Conservation (phyloP, 2,329 filamentous ascomycete genomes). For the Cyanodermella asteris region DNA sequence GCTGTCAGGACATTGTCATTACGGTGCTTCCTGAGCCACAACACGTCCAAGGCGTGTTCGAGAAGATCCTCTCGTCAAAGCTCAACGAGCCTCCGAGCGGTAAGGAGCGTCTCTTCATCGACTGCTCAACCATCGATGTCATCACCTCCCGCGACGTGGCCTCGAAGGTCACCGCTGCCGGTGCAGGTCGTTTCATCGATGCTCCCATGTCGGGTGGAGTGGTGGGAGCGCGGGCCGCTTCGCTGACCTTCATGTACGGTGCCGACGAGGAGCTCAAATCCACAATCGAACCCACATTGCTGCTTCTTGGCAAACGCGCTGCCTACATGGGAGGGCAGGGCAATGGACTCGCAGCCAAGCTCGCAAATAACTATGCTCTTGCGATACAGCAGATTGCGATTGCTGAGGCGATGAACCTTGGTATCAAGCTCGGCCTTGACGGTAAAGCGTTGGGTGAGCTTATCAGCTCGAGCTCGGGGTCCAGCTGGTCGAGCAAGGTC, state of each 20-base stretch:
- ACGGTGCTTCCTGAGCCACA: conserved; percentile 76
- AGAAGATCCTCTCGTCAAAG: conserved; percentile 37
- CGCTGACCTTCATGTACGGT: conserved; percentile 91
- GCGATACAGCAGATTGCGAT: conserved; percentile 74
- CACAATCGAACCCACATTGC: conserved; percentile 45
- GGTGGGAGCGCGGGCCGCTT: conserved; percentile 69
- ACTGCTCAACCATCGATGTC: conserved; percentile 91
- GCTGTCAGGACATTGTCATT: conserved; percentile 53
- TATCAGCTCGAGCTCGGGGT: conserved; percentile 85
- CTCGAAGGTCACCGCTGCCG: conserved; percentile 40
- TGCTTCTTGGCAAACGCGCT: conserved; percentile 67
- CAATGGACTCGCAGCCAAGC: conserved; percentile 69
- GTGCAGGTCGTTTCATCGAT: conserved; percentile 64
- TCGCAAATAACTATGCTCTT: conserved; percentile 93
- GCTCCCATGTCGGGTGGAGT: conserved; percentile 95
- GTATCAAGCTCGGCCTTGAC: conserved; percentile 39
- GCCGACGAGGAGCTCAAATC: conserved; percentile 34
- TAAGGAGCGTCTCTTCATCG: conserved; percentile 62
- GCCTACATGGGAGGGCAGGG: conserved; percentile 72
- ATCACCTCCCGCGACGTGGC: conserved; percentile 62
- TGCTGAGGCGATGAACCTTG: conserved; percentile 45
- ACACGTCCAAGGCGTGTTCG: conserved; percentile 69
- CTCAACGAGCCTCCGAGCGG: conserved; percentile 20
- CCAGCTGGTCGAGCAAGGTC: conserved; percentile 84
- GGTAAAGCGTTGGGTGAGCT: conserved; percentile 53